Base-by-base conservation (phyloP, 306 rosid genomes). In the Vigna nakashimae region DNA sequence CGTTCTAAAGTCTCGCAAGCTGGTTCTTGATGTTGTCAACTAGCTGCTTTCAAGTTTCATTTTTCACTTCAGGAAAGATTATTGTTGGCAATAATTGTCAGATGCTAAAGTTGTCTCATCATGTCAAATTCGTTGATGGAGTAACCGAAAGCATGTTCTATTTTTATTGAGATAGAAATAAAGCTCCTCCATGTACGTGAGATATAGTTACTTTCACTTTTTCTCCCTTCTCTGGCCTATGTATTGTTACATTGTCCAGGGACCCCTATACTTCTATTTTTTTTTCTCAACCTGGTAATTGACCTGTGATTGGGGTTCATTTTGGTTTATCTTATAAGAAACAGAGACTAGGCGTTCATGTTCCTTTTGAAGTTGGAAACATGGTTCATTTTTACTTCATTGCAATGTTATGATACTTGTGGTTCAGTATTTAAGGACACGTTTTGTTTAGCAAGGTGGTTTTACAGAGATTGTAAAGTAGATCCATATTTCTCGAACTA, bases 21-120 rank as follows among this genome's bases (percentile, higher is more conserved):
- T 96, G 89, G 96, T 96, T 82, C 89, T 96, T 55, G 98, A 96
- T 79, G 99, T 92, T 60, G 95, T 96, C 82, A 96, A 96, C 85
- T 91, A 92, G 91, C 76, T 78, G 53, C 77, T 63, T 55, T 70
- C 50, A 40, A 51, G 66, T 77, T 84, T 79, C 77, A 22, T 71
- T 71, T 87, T 87, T 62, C 76, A 84, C 75, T 81, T 74, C 75
- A 30, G 82, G 70, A 82, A 83, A 66, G 71, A 71, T 82, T 74
- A 30, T 73, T 73, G 52, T 65, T 82, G 94, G 86, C 91, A 89
- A 87, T 89, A 91, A 88, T 83, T 82, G 68, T 80, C 91, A 69
- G 85, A 69, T 88, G 45, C 36, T 80, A 74, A 75, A 53, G 81
- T 69, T 86, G 77, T 84, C 69, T 72, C 81, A 50, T 80, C 84